phyloP scores from a whole-genome alignment of 2,329 filamentous ascomycete species.

The Lomentospora prolificans region DNA sequence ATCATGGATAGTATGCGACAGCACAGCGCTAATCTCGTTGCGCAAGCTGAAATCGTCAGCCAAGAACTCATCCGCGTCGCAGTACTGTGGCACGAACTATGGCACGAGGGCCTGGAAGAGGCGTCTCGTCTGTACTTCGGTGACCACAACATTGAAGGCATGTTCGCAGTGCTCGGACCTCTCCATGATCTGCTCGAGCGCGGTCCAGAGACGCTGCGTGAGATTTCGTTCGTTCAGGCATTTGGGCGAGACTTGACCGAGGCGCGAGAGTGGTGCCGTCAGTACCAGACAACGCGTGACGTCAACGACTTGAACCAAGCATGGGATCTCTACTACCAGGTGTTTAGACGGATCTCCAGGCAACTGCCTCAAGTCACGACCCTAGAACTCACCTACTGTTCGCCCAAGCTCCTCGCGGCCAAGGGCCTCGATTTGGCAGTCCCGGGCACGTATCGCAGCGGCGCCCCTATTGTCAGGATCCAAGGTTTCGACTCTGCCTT shows the following conservation, averaged over 20 bases:
- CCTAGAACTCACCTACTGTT: constrained; percentile 92
- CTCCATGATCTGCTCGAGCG: constrained; percentile 85
- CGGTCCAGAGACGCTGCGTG: constrained; percentile 84
- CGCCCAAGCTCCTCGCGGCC: constrained; percentile 79
- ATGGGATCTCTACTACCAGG: constrained; percentile 98
- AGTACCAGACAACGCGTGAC: constrained; percentile 81
- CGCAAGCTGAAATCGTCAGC: constrained; percentile 91
- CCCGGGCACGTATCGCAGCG: constrained; percentile 86
- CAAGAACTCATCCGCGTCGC: constrained; percentile 95
- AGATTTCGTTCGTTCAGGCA: constrained; percentile 95
- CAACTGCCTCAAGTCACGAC: constrained; percentile 89
- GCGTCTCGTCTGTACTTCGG: constrained; percentile 95
- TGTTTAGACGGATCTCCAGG: constrained; percentile 89
- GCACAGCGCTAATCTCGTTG: constrained; percentile 84
- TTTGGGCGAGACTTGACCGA: constrained; percentile 94
- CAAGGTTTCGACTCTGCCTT: constrained; percentile 83
- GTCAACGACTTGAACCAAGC: constrained; percentile 93
- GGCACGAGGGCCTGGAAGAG: constrained; percentile 97
- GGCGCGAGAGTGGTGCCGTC: constrained; percentile 89
- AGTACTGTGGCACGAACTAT: constrained; percentile 96
- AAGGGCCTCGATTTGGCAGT: constrained; percentile 84
- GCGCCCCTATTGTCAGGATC: constrained; percentile 70
- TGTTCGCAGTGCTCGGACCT: constrained; percentile 85
- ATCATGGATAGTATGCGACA: constrained; percentile 99
- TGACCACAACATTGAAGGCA: constrained; percentile 93